These are phyloP conservation scores for Metarhizium rileyi DNA, from an alignment of 2,329 filamentous ascomycete species.

Conservation along the genomic window DNA sequence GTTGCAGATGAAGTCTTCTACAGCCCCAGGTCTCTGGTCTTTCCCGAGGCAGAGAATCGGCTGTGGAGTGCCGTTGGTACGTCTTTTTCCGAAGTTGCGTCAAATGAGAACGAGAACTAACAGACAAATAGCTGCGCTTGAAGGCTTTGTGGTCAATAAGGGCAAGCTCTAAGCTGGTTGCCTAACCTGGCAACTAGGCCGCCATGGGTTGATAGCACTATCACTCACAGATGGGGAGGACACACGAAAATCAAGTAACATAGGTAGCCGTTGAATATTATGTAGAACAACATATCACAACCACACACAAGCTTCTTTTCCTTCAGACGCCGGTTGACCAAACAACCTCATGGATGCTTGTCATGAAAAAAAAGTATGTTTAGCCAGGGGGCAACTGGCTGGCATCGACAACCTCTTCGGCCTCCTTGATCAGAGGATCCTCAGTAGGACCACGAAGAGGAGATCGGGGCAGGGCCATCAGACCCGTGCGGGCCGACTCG, in stretches of 20 bases:
- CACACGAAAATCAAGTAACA: slow-evolving; percentile 7
- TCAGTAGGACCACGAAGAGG: slow-evolving; percentile 70
- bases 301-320: slow-evolving; percentile 7
- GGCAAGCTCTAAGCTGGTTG: slow-evolving; percentile 49
- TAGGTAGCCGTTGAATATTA: slow-evolving; percentile 5
- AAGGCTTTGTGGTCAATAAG: slow-evolving; percentile 91
- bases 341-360: background rate
- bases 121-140: slow-evolving; percentile 51
- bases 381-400: slow-evolving; percentile 90
- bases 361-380: slow-evolving; percentile 10
- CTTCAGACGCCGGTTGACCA: slow-evolving; percentile 11
- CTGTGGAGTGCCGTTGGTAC: slow-evolving; percentile 77
- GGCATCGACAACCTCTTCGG: slow-evolving; percentile 88
- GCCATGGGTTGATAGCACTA: background rate
- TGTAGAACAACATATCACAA: slow-evolving; percentile 9
- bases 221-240: slow-evolving; percentile 4
- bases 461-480: slow-evolving; percentile 93
- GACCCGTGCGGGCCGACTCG: slow-evolving; percentile 87
- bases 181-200: background rate
- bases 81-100: slow-evolving; percentile 19
- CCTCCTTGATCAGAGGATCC: slow-evolving; percentile 65
- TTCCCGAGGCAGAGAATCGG: slow-evolving; percentile 89
- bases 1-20: slow-evolving; percentile 95
- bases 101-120: background rate
- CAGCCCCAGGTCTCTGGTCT: slow-evolving; percentile 73